Evolutionary conservation across 257 asterid species (phyloP).

Genomic region (Jaltomata sinuosa): DNA sequence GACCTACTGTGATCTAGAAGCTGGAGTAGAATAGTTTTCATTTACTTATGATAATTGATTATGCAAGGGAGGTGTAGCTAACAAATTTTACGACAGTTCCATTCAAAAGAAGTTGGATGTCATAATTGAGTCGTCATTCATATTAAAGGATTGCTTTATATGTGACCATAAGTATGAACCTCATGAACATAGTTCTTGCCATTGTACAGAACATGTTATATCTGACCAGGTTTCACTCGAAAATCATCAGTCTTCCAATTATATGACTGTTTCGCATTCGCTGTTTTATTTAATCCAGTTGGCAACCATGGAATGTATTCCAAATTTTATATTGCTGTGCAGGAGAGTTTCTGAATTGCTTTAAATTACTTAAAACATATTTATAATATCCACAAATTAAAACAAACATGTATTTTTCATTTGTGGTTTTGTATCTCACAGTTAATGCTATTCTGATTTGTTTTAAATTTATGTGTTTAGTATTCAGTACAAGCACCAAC

Average conservation of each 20-base stretch:
- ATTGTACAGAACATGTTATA: background rate
- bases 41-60: background rate
- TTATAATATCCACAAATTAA: background rate
- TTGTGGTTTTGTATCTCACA: background rate
- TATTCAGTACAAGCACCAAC: constrained; percentile 77
- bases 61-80: background rate
- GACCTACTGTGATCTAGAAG: background rate
- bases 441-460: background rate
- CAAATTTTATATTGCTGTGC: background rate
- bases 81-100: background rate
- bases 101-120: background rate
- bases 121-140: background rate
- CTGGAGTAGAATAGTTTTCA: background rate
- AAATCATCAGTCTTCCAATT: background rate
- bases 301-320: background rate
- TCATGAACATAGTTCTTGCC: background rate
- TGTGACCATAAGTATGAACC: background rate
- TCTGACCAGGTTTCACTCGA: background rate
- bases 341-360: background rate
- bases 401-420: background rate
- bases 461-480: constrained; percentile 21
- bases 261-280: background rate
- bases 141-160: background rate
- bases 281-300: background rate
- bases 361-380: background rate